Evolutionary conservation across 2,329 filamentous ascomycete species (phyloP), one percentile per base, ranked within the genome.

Genomic region (Cadophora sp.): DNA sequence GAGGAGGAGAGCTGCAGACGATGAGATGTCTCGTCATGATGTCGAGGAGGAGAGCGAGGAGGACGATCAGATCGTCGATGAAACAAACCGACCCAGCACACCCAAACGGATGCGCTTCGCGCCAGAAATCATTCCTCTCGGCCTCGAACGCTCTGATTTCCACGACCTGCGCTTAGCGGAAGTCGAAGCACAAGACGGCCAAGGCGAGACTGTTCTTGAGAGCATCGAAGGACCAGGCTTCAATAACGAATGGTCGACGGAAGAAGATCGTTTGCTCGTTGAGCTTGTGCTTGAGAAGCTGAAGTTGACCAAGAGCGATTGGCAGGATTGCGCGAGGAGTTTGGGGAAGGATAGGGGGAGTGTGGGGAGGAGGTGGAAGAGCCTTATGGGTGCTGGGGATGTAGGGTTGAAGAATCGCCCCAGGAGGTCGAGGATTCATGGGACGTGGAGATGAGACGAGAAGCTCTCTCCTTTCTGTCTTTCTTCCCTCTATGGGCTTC

Each of bases 281-380:
- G 88, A 91, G 78, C 82, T 91, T 22, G 87, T 91, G 48, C 81
- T 91, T 6, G 87, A 89, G 76, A 91, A 91, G 80, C 82, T 91
- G 65, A 86, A 86, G 79, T 82, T 91, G 26, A 85, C 84, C 73
- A 89, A 87, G 78, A 82, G 84, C 62, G 88, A 91, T 67, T 91
- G 88, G 89, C 86, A 89, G 68, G 88, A 91, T 76, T 91, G 88
- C 77, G 89, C 88, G 53, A 83, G 87, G 68, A 88, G 83, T 72
- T 80, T 91, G 8, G 88, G 89, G 69, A 87, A 85, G 73, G 87
- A 90, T 78, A 81, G 86, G 62, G 81, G 83, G 67, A 86, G 83
- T 68, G 81, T 90, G 56, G 85, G 84, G 51, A 81, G 84, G 62
- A 80, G 89, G 73, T 91, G 89, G 89, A 88, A 86, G 81, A 89